Evolutionary conservation across 148 eudicot species (phyloP).

Genomic region (Rhododendron simsii): DNA sequence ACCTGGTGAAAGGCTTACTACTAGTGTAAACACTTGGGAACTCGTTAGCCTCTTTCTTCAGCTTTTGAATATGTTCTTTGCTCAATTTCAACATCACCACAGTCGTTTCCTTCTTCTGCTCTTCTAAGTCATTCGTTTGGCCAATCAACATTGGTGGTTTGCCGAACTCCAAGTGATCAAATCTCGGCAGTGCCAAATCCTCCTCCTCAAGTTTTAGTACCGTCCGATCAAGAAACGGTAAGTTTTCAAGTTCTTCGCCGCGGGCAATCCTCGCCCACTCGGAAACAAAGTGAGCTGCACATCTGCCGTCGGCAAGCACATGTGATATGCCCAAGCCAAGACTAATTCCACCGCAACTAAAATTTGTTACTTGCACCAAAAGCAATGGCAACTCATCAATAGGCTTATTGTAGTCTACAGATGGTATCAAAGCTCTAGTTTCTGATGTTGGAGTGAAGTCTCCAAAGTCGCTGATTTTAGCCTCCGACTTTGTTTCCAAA

Average conservation of each 20-base stretch:
- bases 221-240: slow-evolving; percentile 29
- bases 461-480: too few relatives aligned
- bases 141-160: slow-evolving; percentile 15
- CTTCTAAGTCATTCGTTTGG: slow-evolving; percentile 1
- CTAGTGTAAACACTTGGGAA: background rate
- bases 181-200: background rate
- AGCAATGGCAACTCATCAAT: too few relatives aligned
- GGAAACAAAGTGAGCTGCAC: slow-evolving; percentile 26
- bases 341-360: slow-evolving; percentile 31
- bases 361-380: slow-evolving; percentile 25
- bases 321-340: slow-evolving; percentile 29
- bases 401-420: too few relatives aligned
- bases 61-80: background rate
- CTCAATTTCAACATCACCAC: background rate
- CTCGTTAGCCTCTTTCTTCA: background rate
- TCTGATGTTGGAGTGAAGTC: too few relatives aligned
- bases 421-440: too few relatives aligned
- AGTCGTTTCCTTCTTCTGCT: slow-evolving; percentile 9
- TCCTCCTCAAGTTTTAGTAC: slow-evolving; percentile 14
- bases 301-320: slow-evolving; percentile 32
- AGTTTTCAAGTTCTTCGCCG: slow-evolving; percentile 15
- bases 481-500: too few relatives aligned
- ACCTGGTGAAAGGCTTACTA: background rate
- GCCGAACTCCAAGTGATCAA: slow-evolving; percentile 8
- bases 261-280: slow-evolving; percentile 49